Conservation (phyloP, 1,139 yeast species). For the Spathaspora sp. region DNA sequence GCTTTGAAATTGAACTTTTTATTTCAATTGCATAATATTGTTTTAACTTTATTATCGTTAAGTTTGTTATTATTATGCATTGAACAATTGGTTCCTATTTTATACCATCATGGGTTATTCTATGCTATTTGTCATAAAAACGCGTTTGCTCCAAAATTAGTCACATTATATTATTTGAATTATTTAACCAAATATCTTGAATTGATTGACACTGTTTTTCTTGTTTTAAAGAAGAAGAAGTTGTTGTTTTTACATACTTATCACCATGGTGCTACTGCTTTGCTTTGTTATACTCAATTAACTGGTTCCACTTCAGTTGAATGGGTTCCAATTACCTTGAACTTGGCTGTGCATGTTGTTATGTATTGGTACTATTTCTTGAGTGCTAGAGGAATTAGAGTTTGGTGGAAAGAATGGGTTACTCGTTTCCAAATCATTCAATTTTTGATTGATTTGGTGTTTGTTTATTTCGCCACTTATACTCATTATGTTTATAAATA, state of each 20-base stretch:
- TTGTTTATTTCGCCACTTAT: conserved; percentile 91
- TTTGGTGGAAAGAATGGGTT: conserved; percentile 99
- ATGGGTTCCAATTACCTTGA: conserved; percentile 92
- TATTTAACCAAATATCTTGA: conserved; percentile 79
- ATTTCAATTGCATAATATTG: conserved; percentile 72
- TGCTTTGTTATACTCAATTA: conserved; percentile 91
- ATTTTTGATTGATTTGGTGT: conserved; percentile 83
- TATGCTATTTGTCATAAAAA: conserved; percentile 79
- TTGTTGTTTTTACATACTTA: conserved; percentile 89
- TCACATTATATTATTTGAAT: conserved; percentile 77
- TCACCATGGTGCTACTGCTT: conserved; percentile 98
- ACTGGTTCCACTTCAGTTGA: conserved; percentile 88
- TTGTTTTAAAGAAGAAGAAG: conserved; percentile 90
- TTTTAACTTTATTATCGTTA: conserved; percentile 70
- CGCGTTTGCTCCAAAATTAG: conserved; percentile 86
- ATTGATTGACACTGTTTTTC: conserved; percentile 86
- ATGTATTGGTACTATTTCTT: conserved; percentile 99
- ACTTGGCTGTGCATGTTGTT: conserved; percentile 90
- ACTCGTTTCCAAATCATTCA: conserved; percentile 95
- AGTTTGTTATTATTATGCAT: conserved; percentile 63
- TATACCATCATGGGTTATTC: conserved; percentile 73
- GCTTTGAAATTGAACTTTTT: conserved; percentile 68
- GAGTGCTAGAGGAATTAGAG: conserved; percentile 89
- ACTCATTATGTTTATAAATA: conserved; percentile 67
- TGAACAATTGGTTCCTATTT: conserved; percentile 86